Evolutionary conservation across 2,329 filamentous ascomycete species (phyloP).

Genomic region (Grosmannia serpens): DNA sequence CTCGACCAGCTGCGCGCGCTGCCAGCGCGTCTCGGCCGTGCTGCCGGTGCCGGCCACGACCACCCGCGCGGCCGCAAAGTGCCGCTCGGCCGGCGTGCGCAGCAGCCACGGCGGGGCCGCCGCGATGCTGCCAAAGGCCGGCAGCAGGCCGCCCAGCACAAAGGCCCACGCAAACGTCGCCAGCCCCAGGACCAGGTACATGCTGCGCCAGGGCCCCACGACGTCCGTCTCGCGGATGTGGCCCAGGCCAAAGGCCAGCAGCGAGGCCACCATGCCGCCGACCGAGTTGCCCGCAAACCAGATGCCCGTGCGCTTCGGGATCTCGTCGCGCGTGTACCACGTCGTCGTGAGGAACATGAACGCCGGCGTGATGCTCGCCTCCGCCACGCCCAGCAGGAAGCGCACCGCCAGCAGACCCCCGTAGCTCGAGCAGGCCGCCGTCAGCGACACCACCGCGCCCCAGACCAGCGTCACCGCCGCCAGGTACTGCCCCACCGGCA

Average conservation of each 20-base stretch:
- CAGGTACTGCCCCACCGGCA: conserved; percentile 10
- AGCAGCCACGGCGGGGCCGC: conserved; percentile 44
- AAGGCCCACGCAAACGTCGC: conserved; percentile 28
- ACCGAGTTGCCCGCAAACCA: conserved; percentile 44
- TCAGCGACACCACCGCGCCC: conserved; percentile 6
- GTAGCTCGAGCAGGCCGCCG: conserved; percentile 9
- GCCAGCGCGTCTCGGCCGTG: conserved; percentile 36
- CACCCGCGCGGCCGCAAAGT: conserved; percentile 33
- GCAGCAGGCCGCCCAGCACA: conserved; percentile 31
- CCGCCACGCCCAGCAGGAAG: conserved; percentile 42
- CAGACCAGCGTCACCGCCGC: conserved; percentile 10
- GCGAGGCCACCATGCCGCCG: conserved; percentile 34
- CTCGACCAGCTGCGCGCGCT: conserved; percentile 39
- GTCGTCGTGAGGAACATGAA: conserved; percentile 42
- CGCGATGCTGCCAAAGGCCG: conserved; percentile 39
- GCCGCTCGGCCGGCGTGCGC: conserved; percentile 37
- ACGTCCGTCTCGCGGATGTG: conserved; percentile 34
- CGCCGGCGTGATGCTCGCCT: conserved; percentile 41
- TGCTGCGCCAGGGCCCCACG: conserved; percentile 24
- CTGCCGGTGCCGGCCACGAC: conserved; percentile 38
- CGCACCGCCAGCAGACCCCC: conserved; percentile 37
- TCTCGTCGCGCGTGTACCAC: conserved; percentile 46
- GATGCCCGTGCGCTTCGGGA: conserved; percentile 40
- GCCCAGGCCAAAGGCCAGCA: conserved; percentile 44
- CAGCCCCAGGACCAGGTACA: conserved; percentile 15